Evolutionary conservation across 495 filamentous ascomycete genomes (phyloP).

Genomic region (Penicillium tannophilum): DNA sequence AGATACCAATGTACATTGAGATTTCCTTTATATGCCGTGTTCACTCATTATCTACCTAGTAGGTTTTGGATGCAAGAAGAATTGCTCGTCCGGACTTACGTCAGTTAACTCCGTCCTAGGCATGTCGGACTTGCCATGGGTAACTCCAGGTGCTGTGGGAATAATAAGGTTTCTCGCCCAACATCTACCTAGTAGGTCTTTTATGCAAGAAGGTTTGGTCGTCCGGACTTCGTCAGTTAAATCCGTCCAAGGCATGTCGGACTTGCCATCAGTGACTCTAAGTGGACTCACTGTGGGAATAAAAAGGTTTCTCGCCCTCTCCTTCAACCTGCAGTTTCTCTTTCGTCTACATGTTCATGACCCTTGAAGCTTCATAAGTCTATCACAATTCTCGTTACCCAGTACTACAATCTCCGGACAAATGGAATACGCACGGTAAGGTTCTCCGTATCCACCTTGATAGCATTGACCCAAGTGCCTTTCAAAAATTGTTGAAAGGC

Average conservation of each 20-base stretch:
- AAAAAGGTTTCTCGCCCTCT: background rate
- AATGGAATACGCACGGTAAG: conserved; percentile 20
- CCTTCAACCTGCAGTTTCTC: conserved; percentile 11
- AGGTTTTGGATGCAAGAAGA: too few relatives aligned
- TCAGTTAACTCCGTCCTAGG: too few relatives aligned
- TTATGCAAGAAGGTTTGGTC: background rate
- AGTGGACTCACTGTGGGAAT: too few relatives aligned
- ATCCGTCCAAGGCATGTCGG: conserved; percentile 7
- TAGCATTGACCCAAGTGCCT: conserved; percentile 11
- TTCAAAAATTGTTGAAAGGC: conserved; percentile 9
- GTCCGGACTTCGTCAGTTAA: conserved; percentile 16
- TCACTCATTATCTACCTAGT: too few relatives aligned
- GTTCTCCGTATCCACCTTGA: conserved; percentile 12
- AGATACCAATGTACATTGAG: conserved; percentile 19
- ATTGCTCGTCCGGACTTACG: too few relatives aligned
- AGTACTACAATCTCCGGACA: conserved; percentile 9
- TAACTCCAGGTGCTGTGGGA: too few relatives aligned
- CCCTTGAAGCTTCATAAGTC: conserved; percentile 16
- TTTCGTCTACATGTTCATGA: conserved; percentile 10
- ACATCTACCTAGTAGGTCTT: too few relatives aligned
- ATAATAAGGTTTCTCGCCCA: too few relatives aligned
- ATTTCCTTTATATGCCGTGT: background rate
- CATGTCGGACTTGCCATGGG: too few relatives aligned
- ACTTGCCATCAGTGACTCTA: conserved; percentile 5
- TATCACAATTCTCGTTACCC: conserved; percentile 10